Conservation (phyloP, 345 rosid genomes). For the Camelina hispida region DNA sequence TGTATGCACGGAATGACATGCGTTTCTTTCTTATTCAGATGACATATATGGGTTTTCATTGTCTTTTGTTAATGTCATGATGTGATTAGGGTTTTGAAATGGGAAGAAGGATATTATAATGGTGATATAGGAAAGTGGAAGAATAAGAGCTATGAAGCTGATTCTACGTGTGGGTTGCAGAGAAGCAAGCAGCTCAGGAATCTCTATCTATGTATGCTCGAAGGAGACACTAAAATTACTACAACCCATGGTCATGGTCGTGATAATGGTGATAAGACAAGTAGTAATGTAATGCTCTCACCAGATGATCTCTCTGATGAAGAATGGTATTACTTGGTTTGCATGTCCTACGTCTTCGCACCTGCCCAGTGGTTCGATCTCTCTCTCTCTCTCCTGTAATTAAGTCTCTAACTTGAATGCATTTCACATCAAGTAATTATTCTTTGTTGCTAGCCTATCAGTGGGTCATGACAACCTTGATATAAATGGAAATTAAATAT, state of each 20-base stretch:
- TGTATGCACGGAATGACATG: neutral
- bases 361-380: conserved; percentile 61
- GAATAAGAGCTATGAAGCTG: conserved; percentile 47
- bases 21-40: neutral
- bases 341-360: conserved; percentile 83
- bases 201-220: conserved; percentile 59
- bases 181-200: conserved; percentile 74
- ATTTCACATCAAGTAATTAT: neutral
- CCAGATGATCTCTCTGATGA: conserved; percentile 80
- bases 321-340: conserved; percentile 92
- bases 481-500: neutral
- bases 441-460: neutral
- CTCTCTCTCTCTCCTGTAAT: neutral
- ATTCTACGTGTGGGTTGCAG: conserved; percentile 55
- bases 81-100: conserved; percentile 58
- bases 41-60: neutral
- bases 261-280: neutral
- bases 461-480: conserved; percentile 6
- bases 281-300: conserved; percentile 46
- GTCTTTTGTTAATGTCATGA: too few relatives aligned
- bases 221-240: conserved; percentile 49
- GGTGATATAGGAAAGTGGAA: conserved; percentile 89
- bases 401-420: conserved; percentile 3
- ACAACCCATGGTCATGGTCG: conserved; percentile 47
- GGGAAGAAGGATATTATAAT: conserved; percentile 83